Percentiles rank a stretch among this genome's conserved stretches.
Evolutionary conservation across 345 rosid genomes (phyloP).

Genomic region (Salix purpurea): DNA sequence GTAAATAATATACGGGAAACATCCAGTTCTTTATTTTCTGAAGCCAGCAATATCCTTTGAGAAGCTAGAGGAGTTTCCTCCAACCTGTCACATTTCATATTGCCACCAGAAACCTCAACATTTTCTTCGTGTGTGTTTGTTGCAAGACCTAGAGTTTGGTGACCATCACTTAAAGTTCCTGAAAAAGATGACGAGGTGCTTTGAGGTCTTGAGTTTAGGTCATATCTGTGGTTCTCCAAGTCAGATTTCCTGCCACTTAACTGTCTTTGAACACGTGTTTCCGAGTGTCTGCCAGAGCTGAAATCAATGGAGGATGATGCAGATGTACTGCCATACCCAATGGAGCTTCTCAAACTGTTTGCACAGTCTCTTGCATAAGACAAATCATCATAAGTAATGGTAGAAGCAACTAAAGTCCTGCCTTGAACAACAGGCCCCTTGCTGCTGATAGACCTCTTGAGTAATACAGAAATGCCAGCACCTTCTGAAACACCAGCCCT

Average conservation of each 20-base stretch:
- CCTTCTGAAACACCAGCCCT: slow-evolving; percentile 44
- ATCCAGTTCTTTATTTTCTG: slow-evolving; percentile 33
- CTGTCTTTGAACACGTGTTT: slow-evolving; percentile 58
- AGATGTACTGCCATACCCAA: slow-evolving; percentile 67
- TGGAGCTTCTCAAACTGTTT: slow-evolving; percentile 76
- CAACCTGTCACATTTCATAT: slow-evolving; percentile 29
- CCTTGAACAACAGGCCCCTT: slow-evolving; percentile 66
- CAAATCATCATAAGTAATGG: slow-evolving; percentile 61
- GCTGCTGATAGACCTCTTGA: slow-evolving; percentile 74
- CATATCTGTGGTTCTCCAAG: slow-evolving; percentile 59
- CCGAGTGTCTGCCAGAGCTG: slow-evolving; percentile 59
- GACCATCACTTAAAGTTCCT: slow-evolving; percentile 46
- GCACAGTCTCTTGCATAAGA: slow-evolving; percentile 61
- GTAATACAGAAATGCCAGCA: slow-evolving; percentile 61
- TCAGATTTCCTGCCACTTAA: slow-evolving; percentile 66
- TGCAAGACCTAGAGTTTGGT: slow-evolving; percentile 51
- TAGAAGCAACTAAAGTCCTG: slow-evolving; percentile 55
- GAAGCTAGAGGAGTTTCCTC: slow-evolving; percentile 39
- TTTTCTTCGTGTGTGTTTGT: slow-evolving; percentile 35
- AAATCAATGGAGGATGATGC: slow-evolving; percentile 81
- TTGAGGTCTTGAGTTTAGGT: slow-evolving; percentile 50
- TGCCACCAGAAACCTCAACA: slow-evolving; percentile 32
- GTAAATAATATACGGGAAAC: slow-evolving; percentile 23
- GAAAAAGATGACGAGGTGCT: slow-evolving; percentile 51
- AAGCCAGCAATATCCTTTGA: slow-evolving; percentile 28